Evolutionary conservation across 352 stramenopile genomes (phyloP), one percentile per base, ranked within the genome.

Genomic region (Globisporangium heterothallicum): DNA sequence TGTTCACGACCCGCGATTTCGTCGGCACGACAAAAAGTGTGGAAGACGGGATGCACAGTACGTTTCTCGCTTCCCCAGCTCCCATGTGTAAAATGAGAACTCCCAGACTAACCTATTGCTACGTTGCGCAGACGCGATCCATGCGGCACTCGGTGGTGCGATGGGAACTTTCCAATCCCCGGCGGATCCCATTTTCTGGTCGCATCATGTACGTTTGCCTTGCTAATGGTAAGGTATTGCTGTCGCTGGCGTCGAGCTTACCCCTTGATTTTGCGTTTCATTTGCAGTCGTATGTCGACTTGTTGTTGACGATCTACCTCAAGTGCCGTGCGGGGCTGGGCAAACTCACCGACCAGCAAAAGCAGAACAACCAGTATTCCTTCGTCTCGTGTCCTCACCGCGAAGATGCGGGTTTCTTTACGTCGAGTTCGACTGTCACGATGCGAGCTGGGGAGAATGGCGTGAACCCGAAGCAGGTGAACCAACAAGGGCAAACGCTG

Each of bases 81-180:
- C 6, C 21, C n/a, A n/a, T n/a, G n/a, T n/a, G n/a, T n/a, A n/a
- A n/a, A n/a, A n/a, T n/a, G n/a, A n/a, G n/a, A n/a, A n/a, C n/a
- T 53, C 4, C 16, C 43, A 19, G 36, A 21, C 14, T 36, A 25
- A 16, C 22, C 34, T 21, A 36, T 40, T 41, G 40, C 49, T 36
- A 32, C 6, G 19, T 53, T 13, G 24, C 12, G 13, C 26, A 83
- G 74, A 84, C 42, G 59, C 59, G 0, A 53, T 88, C 9, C 76
- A 88, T 58, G 67, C 53, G 14, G 26, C 55, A 2, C 41, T 88
- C 3, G 65, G 64, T 7, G 72, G 64, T 6, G 45, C 64, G 0
- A 85, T 88, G 73, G 55, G 41, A n/a, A 74, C 70, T 12, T 54
- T 81, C 16, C 59, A 78, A 46, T 65, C 74, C 3, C 74, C 77